Evolutionary conservation across 2,329 filamentous ascomycete genomes (phyloP), one percentile per base, ranked within the genome.

Genomic region (Penicillium olsonii): DNA sequence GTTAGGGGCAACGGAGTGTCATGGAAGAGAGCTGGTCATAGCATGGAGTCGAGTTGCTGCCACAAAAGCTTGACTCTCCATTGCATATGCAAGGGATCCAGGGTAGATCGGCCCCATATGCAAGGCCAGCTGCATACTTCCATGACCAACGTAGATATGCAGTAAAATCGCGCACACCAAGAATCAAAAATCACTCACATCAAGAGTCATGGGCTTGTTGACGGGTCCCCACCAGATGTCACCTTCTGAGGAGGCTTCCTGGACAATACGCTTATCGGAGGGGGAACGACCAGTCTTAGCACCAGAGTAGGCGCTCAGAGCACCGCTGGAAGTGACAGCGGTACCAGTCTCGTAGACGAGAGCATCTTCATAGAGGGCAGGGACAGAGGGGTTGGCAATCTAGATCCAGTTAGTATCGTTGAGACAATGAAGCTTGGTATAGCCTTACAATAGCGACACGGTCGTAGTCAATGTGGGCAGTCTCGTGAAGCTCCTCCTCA

Each of bases 141-240:
- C 38, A 46, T 38, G 52, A 48, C 40, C 52, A 37, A 45, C 51
- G 29, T 7, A 55, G 51, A 44, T 52, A 56, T 63, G 54, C 45
- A 52, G 33, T 24, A 47, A 35, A 55, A 55, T 48, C 40, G 41
- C 40, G 49, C 43, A 53, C 35, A 49, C 33, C 27, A 26, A 27
- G 33, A 31, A 43, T 49, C 50, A 49, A 53, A 37, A 44, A 50
- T 54, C 24, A 50, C 89, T 85, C 87, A 97, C 94, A 75, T 97
- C 92, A 65, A 91, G 84, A 62, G 84, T 87, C 94, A 99, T 99
- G 70, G 92, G 89, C 84, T 97, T 97, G 83, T 99, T 99, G 63
- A 99, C 94, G 48, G 94, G 92, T 68, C 94, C 94, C 94, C 94
- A 97, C 94, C 94, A 99, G 68, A 99, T 83, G 54, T 99, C 85